A percentile compares a stretch with the other conserved stretches of the same genome.
Evolutionary conservation across 2,329 filamentous ascomycete genomes (phyloP).

Genomic region (Karstenula rhodostoma): DNA sequence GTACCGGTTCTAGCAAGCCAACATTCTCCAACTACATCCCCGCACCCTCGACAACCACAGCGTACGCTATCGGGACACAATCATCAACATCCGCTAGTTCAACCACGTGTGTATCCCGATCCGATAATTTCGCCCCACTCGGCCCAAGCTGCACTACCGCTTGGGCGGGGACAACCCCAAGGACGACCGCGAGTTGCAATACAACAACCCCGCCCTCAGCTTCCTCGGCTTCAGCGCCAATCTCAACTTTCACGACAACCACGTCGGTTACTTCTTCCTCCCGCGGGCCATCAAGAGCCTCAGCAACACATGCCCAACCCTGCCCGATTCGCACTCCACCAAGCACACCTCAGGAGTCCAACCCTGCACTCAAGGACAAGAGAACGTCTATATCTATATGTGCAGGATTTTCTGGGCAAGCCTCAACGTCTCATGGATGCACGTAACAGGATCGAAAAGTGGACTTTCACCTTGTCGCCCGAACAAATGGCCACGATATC

Average conservation of each 20-base stretch:
- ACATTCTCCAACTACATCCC: background rate
- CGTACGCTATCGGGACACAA: background rate
- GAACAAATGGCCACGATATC: slow-evolving; percentile 51
- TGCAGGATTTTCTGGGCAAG: slow-evolving; percentile 60
- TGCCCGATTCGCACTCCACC: slow-evolving; percentile 62
- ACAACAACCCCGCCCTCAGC: slow-evolving; percentile 1
- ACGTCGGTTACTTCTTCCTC: slow-evolving; percentile 44
- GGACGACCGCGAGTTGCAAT: slow-evolving; percentile 8
- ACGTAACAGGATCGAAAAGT: slow-evolving; percentile 50
- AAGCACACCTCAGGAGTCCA: slow-evolving; percentile 65
- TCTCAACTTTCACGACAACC: background rate
- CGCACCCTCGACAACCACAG: background rate
- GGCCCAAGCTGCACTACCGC: slow-evolving; percentile 19
- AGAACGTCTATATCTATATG: slow-evolving; percentile 62
- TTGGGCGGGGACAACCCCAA: slow-evolving; percentile 10
- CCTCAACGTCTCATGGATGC: slow-evolving; percentile 53
- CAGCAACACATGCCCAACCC: slow-evolving; percentile 56
- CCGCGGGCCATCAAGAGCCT: slow-evolving; percentile 37
- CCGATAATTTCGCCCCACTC: slow-evolving; percentile 6
- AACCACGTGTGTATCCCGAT: background rate
- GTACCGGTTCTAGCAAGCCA: background rate
- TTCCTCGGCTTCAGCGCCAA: background rate
- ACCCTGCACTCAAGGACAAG: slow-evolving; percentile 45
- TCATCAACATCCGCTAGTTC: background rate
- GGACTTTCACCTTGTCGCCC: slow-evolving; percentile 58